Percentiles rank a stretch among this genome's conserved stretches.
Conservation (phyloP, 2,329 filamentous ascomycete genomes). For the Plectosphaerella plurivora region DNA sequence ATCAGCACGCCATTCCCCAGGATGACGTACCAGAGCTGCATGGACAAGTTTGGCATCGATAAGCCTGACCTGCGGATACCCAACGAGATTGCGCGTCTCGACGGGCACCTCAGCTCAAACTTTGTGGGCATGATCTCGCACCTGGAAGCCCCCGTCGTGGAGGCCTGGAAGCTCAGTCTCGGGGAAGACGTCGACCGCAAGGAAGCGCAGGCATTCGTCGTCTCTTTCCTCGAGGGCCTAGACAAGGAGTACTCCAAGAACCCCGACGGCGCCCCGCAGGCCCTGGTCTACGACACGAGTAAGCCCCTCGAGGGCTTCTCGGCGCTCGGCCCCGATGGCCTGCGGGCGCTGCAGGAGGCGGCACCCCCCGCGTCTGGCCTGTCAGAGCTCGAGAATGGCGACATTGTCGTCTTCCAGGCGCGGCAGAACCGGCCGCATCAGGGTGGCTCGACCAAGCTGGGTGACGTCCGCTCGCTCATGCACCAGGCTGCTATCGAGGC, state of each 20-base stretch:
- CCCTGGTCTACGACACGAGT: conserved; percentile 69
- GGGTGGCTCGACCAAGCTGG: conserved; percentile 70
- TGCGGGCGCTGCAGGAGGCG: conserved; percentile 23
- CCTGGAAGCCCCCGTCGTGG: conserved; percentile 64
- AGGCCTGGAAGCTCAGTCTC: conserved; percentile 66
- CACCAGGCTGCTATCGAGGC: conserved; percentile 65
- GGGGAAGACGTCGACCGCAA: conserved; percentile 40
- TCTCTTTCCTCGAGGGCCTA: conserved; percentile 63
- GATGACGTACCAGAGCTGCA: conserved; percentile 71
- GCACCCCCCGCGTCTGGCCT: conserved; percentile 18
- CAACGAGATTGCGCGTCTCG: conserved; percentile 64
- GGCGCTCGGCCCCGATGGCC: conserved; percentile 53
- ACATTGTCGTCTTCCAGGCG: conserved; percentile 78
- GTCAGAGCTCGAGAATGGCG: conserved; percentile 57
- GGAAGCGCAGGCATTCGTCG: conserved; percentile 58
- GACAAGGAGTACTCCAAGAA: conserved; percentile 61
- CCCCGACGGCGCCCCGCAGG: conserved; percentile 71
- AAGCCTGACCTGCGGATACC: conserved; percentile 85
- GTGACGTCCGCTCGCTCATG: conserved; percentile 66
- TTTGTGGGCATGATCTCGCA: conserved; percentile 73
- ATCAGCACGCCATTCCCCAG: conserved; percentile 42
- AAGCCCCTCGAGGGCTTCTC: conserved; percentile 75
- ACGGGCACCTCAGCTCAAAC: conserved; percentile 55
- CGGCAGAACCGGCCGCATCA: conserved; percentile 59
- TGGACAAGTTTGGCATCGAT: conserved; percentile 78